Base-by-base conservation (phyloP, 345 rosid genomes). In the Citrus cavaleriei region DNA sequence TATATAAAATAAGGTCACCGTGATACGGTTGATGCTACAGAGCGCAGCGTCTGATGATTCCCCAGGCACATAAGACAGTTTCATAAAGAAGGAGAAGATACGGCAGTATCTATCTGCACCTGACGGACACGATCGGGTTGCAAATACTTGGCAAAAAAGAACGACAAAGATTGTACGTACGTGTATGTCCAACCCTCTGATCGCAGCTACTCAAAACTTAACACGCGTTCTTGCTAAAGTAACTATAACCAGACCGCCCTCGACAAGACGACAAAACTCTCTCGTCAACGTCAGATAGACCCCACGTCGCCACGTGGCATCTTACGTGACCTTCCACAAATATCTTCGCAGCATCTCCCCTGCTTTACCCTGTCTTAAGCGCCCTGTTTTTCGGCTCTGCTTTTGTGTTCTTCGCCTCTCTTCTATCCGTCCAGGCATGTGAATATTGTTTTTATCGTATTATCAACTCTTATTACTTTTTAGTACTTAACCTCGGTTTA, bases 301-400 rank as follows among this genome's bases (percentile, higher is more conserved):
- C 78, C 46, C 35, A 73, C 65, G 3, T 34, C 13, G 63, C 82
- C 81, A 66, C 76, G 82, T 85, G 74, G 70, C 42, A 51, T 18
- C 42, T 54, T 7, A 13, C 28, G 16, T 63, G 76, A 72, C 82
- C 76, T 55, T 40, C 38, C n/a, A 0, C 80, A 71, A 81, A 74
- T 81, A 81, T 81, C 86, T 80, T 70, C 63, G 63, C 42, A 30
- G 68, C 83, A 77, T 81, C 77, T 76, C 59, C 65, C 58, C 12
- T 5, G 42, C 70, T 51, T 66, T 51, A 38, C 7, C 61, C 57
- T 55, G 65, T n/a, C 27, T 38, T n/a, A 22, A 49, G 72, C 55
- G 38, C 75, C 27, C 61, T 6, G 34, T 22, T 4, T 75, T 51
- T 65, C 13, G 19, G 30, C 63, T 16, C 61, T 54, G 70, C 30